These are phyloP conservation scores for Prototheca stagnorum DNA, from an alignment of 163 green algal species.

Conservation along the genomic window DNA sequence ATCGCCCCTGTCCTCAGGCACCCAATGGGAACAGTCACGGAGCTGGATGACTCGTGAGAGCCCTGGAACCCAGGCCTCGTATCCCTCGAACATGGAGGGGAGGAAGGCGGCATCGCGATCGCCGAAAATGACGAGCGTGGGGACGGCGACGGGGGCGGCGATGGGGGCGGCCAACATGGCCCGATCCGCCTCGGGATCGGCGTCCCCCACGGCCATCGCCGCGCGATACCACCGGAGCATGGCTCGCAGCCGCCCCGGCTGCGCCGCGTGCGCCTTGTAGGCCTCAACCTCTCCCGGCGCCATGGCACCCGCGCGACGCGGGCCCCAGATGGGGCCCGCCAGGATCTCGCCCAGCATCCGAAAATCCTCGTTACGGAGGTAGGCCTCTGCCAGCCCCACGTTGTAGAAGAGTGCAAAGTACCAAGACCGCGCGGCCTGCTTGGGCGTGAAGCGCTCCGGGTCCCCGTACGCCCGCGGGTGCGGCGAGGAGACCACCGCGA, in stretches of 20 bases:
- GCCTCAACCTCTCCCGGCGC: no score
- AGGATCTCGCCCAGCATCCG: not conserved
- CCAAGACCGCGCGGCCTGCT: not conserved
- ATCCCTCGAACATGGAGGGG: slow-evolving; percentile 2
- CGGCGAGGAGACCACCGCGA: slow-evolving; percentile 24
- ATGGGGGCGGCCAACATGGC: no score
- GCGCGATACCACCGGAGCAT: no score
- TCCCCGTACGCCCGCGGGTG: not conserved
- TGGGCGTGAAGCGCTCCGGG: not conserved
- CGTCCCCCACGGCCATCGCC: no score
- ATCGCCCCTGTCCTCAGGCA: not conserved
- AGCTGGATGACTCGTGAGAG: not conserved
- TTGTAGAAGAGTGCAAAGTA: slow-evolving; percentile 1
- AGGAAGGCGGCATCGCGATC: not conserved
- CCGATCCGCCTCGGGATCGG: no score
- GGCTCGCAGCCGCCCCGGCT: no score
- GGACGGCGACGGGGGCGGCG: slow-evolving; percentile 7
- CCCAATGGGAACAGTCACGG: not conserved
- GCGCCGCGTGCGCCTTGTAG: no score
- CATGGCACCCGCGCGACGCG: not conserved
- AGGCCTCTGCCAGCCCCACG: not conserved
- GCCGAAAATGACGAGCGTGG: slow-evolving; percentile 28
- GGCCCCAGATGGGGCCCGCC: not conserved
- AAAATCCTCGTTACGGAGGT: slow-evolving; percentile 3
- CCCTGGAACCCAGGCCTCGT: not conserved